These are phyloP conservation scores for Neobulgaria alba DNA, from an alignment of 2,329 filamentous ascomycete genomes.

Conservation along the genomic window DNA sequence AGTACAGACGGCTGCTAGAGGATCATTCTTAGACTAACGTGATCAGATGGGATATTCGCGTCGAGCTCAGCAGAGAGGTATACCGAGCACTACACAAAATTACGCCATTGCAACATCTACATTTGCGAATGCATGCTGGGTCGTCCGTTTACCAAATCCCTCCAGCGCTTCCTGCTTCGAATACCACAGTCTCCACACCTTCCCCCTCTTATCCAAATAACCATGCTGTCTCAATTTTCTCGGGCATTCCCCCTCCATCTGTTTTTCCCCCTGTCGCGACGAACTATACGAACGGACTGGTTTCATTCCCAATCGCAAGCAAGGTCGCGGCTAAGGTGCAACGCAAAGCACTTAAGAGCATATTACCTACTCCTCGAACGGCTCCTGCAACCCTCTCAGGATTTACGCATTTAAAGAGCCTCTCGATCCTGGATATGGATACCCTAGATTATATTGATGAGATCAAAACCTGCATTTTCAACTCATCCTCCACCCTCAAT, in stretches of 20 bases:
- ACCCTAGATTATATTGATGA: constrained; percentile 46
- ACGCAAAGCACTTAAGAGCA: neutral
- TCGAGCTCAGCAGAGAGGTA: constrained; percentile 51
- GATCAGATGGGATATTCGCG: constrained; percentile 52
- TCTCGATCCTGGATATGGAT: constrained; percentile 54
- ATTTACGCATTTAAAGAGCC: constrained; percentile 44
- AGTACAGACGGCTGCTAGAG: constrained; percentile 12
- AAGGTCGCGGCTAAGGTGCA: constrained; percentile 10
- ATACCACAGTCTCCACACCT: neutral
- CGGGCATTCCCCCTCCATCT: neutral
- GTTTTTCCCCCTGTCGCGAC: neutral
- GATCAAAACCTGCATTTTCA: constrained; percentile 45
- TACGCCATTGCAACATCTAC: constrained; percentile 41
- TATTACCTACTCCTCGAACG: constrained; percentile 1
- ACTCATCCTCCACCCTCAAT: constrained; percentile 45
- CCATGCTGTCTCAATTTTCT: neutral
- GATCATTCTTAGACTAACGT: constrained; percentile 1
- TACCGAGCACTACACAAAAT: constrained; percentile 49
- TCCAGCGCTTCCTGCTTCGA: constrained; percentile 32
- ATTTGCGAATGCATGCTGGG: constrained; percentile 50
- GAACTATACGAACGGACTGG: too few relatives aligned
- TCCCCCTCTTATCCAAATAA: neutral
- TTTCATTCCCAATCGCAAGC: constrained; percentile 5
- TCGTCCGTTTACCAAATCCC: constrained; percentile 44
- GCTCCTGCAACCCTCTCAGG: constrained; percentile 44